These are phyloP conservation scores for Aspergillus japonicus DNA, from an alignment of 2,329 filamentous ascomycete genomes.

Conservation along the genomic window DNA sequence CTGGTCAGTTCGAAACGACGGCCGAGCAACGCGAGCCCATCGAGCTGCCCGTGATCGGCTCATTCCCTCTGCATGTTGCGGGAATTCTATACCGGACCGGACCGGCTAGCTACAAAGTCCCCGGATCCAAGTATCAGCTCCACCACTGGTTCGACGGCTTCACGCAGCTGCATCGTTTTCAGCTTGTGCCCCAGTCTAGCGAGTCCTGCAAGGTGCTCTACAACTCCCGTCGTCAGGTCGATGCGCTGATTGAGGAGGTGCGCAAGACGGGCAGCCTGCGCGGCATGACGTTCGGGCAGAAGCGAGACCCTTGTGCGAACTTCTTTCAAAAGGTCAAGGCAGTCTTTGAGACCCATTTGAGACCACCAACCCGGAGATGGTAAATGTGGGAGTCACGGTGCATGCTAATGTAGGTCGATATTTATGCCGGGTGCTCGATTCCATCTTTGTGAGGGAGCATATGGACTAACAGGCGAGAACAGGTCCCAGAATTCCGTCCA, in stretches of 20 bases:
- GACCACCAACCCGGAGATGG: constrained; percentile 58
- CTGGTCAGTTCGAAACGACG: constrained; percentile 60
- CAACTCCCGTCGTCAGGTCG: constrained; percentile 65
- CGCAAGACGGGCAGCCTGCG: constrained; percentile 57
- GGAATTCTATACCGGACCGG: constrained; percentile 72
- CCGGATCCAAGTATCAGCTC: constrained; percentile 56
- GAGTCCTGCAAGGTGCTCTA: constrained; percentile 56
- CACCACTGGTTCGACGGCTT: constrained; percentile 80
- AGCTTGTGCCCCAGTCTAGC: constrained; percentile 52
- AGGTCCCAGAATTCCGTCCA: too few species aligned
- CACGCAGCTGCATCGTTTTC: constrained; percentile 65
- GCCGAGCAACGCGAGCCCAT: constrained; percentile 64
- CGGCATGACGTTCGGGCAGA: constrained; percentile 65
- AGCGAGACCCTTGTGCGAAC: constrained; percentile 70
- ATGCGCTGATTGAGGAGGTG: constrained; percentile 60
- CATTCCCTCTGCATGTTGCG: constrained; percentile 66
- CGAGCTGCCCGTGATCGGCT: constrained; percentile 60
- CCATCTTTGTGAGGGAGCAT: too few species aligned
- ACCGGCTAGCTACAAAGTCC: constrained; percentile 62
- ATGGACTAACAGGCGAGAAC: too few species aligned
- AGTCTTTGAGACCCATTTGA: constrained; percentile 4
- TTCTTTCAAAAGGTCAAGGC: constrained; percentile 63
- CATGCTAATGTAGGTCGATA: constrained; percentile 53
- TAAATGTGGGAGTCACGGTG: constrained; percentile 64
- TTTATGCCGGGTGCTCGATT: not conserved